These are phyloP conservation scores for Metarhizium robertsii DNA, from an alignment of 2,329 filamentous ascomycete species.

Conservation along the genomic window DNA sequence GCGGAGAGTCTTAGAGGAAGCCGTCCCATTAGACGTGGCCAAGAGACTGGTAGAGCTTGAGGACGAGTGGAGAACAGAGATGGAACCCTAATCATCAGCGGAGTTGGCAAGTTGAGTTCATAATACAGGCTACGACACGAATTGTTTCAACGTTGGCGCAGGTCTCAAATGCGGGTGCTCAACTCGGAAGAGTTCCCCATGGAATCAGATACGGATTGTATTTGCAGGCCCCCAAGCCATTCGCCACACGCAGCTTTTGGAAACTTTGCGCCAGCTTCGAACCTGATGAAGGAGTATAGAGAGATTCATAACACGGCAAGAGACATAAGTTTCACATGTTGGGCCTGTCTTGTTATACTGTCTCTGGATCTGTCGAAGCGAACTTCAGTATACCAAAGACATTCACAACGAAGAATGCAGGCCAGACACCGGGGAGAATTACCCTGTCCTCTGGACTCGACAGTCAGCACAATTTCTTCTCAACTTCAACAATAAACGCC, in stretches of 20 bases:
- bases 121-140: not conserved
- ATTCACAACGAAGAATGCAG: too few relatives aligned
- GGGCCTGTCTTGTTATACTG: too few relatives aligned
- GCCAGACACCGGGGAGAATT: too few relatives aligned
- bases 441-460: too few relatives aligned
- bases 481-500: too few relatives aligned
- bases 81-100: not conserved
- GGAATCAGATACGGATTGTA: not conserved
- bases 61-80: slow-evolving; percentile 24
- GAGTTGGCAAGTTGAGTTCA: not conserved
- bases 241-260: not conserved
- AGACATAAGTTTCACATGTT: too few relatives aligned
- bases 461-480: too few relatives aligned
- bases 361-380: too few relatives aligned
- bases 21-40: slow-evolving; percentile 43
- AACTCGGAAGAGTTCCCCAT: not conserved
- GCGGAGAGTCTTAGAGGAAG: slow-evolving; percentile 38
- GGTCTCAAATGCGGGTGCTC: not conserved
- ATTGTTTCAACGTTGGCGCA: not conserved
- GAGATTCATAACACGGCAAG: too few relatives aligned
- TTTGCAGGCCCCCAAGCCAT: not conserved
- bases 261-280: not conserved
- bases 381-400: too few relatives aligned
- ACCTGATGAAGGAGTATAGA: not conserved
- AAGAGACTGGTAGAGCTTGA: slow-evolving; percentile 38